A percentile compares a stretch with the other conserved stretches of the same genome.
Conservation (phyloP, 2,329 filamentous ascomycete species). For the Cordyceps tenuipes region DNA sequence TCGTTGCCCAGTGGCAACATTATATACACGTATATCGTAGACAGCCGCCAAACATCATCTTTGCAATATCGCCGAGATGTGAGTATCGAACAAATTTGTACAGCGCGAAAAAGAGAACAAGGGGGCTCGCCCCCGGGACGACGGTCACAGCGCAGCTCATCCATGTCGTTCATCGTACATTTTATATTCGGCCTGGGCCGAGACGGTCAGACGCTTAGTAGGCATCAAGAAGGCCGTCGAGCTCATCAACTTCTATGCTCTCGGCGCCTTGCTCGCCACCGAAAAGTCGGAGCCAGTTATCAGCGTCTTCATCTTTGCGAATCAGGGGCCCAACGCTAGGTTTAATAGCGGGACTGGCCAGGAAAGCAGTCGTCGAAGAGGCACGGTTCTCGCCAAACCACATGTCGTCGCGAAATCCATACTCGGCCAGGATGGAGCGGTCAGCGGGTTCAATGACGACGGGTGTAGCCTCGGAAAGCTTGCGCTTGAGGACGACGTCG, state of each 20-base stretch:
- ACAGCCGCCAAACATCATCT: conserved; percentile 17
- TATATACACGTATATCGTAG: conserved; percentile 26
- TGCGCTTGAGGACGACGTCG: conserved; percentile 66
- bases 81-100: conserved; percentile 10
- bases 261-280: conserved; percentile 70
- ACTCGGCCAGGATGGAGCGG: conserved; percentile 24
- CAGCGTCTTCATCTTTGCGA: conserved; percentile 31
- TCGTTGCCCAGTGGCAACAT: conserved; percentile 12
- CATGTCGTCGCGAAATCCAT: conserved; percentile 37
- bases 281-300: conserved; percentile 33
- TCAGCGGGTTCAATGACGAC: conserved; percentile 23
- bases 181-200: conserved; percentile 12
- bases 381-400: conserved; percentile 43
- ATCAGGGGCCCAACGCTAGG: conserved; percentile 22
- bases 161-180: conserved; percentile 10
- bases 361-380: conserved; percentile 32
- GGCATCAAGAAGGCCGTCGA: conserved; percentile 76
- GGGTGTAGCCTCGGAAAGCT: conserved; percentile 39
- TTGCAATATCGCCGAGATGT: not conserved
- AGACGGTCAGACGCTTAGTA: conserved; percentile 40
- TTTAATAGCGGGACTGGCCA: conserved; percentile 47
- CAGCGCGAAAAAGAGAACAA: conserved; percentile 5
- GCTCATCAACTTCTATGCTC: conserved; percentile 83
- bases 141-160: conserved; percentile 15
- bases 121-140: conserved; percentile 1